Evolutionary conservation across 148 eudicot genomes (phyloP).

Genomic region (Persicaria maculosa): DNA sequence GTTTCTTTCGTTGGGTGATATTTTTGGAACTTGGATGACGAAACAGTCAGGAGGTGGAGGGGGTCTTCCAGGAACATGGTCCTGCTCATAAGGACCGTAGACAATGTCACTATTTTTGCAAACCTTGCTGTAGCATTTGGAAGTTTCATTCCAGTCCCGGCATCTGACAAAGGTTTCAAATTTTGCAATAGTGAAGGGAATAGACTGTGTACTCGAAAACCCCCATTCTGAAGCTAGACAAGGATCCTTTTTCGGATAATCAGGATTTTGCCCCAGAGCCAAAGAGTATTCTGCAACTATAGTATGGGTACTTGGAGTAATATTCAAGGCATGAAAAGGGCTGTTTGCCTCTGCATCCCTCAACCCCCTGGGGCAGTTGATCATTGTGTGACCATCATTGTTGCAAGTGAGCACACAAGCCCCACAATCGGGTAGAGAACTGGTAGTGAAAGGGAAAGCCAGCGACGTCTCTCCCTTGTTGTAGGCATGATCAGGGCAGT

Average conservation of each 20-base stretch:
- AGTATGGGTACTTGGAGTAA: neutral
- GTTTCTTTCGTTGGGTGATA: neutral
- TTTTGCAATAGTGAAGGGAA: neutral
- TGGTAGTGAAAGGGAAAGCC: neutral
- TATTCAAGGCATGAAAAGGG: neutral
- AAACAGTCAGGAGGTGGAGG: neutral
- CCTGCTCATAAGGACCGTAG: neutral
- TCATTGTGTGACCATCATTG: neutral
- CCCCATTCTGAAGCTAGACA: neutral
- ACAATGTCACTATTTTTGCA: neutral
- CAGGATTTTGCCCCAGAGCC: neutral
- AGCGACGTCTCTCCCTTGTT: neutral
- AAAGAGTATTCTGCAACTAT: neutral
- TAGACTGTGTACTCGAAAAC: neutral
- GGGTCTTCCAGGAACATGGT: neutral
- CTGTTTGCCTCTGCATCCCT: neutral
- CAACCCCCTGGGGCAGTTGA: neutral
- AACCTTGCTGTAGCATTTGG: no score
- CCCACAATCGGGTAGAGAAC: neutral
- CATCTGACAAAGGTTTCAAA: neutral
- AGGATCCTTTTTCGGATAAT: neutral
- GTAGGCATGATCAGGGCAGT: neutral
- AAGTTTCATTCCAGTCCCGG: neutral
- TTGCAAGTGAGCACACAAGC: neutral
- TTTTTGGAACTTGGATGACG: neutral